phyloP scores from a whole-genome alignment of 768 basidiomycete genomes.

The Guyanaporus albipodus region DNA sequence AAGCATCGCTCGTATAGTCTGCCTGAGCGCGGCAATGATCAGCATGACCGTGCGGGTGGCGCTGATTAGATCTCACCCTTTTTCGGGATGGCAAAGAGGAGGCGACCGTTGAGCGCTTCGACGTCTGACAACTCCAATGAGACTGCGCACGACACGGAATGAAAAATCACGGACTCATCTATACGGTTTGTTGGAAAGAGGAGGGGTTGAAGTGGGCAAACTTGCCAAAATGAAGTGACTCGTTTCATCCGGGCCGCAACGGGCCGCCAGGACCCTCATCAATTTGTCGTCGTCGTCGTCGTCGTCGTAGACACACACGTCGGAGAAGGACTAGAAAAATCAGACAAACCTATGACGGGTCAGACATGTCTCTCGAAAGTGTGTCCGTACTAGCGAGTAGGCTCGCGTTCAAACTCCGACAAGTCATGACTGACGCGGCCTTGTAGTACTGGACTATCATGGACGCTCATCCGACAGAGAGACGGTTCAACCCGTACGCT shows the following conservation, averaged over 20 bases:
- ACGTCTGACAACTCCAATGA: slow-evolving; percentile 40
- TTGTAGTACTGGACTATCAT: background rate
- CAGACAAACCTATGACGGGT: too few relatives aligned
- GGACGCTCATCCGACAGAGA: slow-evolving; percentile 42
- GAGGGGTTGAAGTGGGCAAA: too few relatives aligned
- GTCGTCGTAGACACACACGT: too few relatives aligned
- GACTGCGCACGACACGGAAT: too few relatives aligned
- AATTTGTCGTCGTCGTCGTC: too few relatives aligned
- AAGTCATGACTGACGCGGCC: slow-evolving; percentile 10
- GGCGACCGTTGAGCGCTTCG: slow-evolving; percentile 78
- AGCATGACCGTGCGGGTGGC: background rate
- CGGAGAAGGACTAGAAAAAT: too few relatives aligned
- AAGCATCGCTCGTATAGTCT: slow-evolving; percentile 89
- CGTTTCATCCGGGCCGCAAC: too few relatives aligned
- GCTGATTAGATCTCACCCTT: slow-evolving; percentile 59
- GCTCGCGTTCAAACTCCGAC: slow-evolving; percentile 12
- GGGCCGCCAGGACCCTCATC: too few relatives aligned
- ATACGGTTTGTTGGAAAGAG: too few relatives aligned
- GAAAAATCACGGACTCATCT: too few relatives aligned
- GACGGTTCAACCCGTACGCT: slow-evolving; percentile 83
- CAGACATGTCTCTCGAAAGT: too few relatives aligned
- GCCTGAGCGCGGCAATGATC: slow-evolving; percentile 42
- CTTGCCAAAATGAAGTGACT: background rate
- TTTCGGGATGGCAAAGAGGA: slow-evolving; percentile 96
- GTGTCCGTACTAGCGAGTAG: too few relatives aligned